Evolutionary conservation across 768 basidiomycete species (phyloP), one percentile per base, ranked within the genome.

Genomic region (Lepiota venenata): DNA sequence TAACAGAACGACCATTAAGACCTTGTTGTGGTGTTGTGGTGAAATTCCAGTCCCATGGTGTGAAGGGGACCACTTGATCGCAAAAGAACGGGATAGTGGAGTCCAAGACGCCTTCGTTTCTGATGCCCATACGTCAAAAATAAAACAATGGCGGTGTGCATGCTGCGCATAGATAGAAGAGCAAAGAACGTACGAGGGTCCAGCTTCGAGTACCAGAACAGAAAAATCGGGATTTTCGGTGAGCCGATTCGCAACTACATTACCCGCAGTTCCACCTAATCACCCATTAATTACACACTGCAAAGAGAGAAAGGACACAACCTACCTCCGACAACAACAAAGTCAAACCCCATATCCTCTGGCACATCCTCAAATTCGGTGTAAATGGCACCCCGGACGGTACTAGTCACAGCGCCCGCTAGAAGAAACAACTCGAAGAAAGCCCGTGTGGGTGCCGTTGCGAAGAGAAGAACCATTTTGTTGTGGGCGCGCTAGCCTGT

Each of bases 31-130:
- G 62, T 2, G 61, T 63, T 4, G 71, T 71, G 11, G 71, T 72
- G 38, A 63, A 74, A 37, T 74, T 74, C 69, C 70, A 72, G 41
- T 72, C 68, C 45, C 54, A 68, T 3, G 40, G 45, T 8, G 62
- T 58, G 29, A 49, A 42, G 4, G 56, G 57, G 42, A 54, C 54
- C 3, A 57, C 54, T 16, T 36, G 36, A 20, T 44, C 46, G 8
- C 36, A 37, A 55, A 64, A 62, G 15, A 50, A 38, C 2, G 57
- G 57, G 12, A 58, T 22, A 0, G 44, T 53, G 1, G 57, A 50
- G 7, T 53, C 42, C 16, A 58, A 4, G 2, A 54, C 57, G 12
- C 47, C 52, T n/a, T 54, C 47, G 37, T 54, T 54, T 15, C 50
- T 40, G 20, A 11, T 51, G 2, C 9, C 27, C n/a, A 47, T 20